Base-by-base conservation (phyloP, 208 protist genomes). In the Acanthamoeba healyi region DNA sequence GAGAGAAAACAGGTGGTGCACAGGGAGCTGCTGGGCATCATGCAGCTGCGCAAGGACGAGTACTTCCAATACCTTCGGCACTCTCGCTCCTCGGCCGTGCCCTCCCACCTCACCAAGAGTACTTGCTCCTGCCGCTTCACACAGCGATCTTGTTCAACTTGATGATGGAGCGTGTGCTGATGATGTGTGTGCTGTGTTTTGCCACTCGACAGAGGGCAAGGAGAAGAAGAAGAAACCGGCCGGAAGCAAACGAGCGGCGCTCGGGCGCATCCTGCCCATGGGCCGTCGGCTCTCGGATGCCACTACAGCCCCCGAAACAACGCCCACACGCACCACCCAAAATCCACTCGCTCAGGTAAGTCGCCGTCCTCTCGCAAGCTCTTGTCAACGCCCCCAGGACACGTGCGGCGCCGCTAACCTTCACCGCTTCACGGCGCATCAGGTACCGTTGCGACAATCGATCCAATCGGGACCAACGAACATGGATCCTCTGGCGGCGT, bases 1-100 rank as follows among this genome's bases (percentile, higher is more conserved):
- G 58, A 72, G 40, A 17, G 82, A 22, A 90, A 90, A 26, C 82
- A 90, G 40, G 82, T 90, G 51, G 51, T 90, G 51, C 82, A 90
- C 26, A 5, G 58, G 6, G 82, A 90, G 46, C 82, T 90, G 26
- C 46, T 90, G 49, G 82, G 58, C 22, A 34, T 90, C 58, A 65
- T 90, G 82, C 82, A 90, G 49, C 72, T 82, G 22, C 72, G 72
- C 72, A 90, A 90, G 82, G 82, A 90, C 40, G 82, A 87, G n/a
- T 87, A 87, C 79, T 87, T 87, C 49, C 46, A 51, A 22, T 87
- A 87, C 79, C 79, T 87, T 14, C 79, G 79, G 10, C 29, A 36
- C 34, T 61, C 49, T 17, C 79, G 79, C 5, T 14, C 65, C 19
- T 74, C 65, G 15, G 65, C 65, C 65, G 65, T 74, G 65, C 65